Percentiles rank a stretch among this genome's conserved stretches.
These are phyloP conservation scores for Fraxinus nigra DNA, from an alignment of 305 asterid species.

Conservation along the genomic window DNA sequence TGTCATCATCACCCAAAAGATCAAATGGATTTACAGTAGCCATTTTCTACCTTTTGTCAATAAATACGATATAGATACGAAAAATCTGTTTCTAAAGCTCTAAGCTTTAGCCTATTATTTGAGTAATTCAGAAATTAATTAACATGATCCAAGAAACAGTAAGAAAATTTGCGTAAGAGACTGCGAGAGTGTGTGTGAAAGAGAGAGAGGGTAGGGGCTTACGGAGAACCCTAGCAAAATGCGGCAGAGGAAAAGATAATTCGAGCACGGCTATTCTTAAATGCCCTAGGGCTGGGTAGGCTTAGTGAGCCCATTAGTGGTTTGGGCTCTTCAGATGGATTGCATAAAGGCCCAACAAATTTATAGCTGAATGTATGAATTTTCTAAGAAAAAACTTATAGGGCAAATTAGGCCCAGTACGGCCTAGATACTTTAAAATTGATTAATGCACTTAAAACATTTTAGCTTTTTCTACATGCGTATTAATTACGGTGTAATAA, in stretches of 20 bases:
- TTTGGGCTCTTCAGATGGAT: not conserved
- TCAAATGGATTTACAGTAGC: conserved; percentile 64
- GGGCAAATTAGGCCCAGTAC: no score
- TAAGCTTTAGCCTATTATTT: conserved; percentile 5
- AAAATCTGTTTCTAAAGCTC: conserved; percentile 9
- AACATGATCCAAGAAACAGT: conserved; percentile 21
- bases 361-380: no score
- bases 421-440: no score
- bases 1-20: conserved; percentile 62
- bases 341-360: not conserved
- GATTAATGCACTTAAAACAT: no score
- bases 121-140: conserved; percentile 13
- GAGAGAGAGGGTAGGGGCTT: not conserved
- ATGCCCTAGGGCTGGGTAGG: conserved; percentile 29
- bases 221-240: conserved; percentile 29
- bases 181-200: not conserved
- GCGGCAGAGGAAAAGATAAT: conserved; percentile 27
- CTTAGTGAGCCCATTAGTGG: not conserved
- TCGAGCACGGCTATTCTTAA: conserved; percentile 16
- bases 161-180: not conserved
- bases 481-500: no score
- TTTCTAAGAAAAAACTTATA: no score
- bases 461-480: no score
- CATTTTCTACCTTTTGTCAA: conserved; percentile 27
- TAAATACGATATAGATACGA: not conserved